Base-by-base conservation (phyloP, 202 grass and related monocot species). In the Panicum virgatum region DNA sequence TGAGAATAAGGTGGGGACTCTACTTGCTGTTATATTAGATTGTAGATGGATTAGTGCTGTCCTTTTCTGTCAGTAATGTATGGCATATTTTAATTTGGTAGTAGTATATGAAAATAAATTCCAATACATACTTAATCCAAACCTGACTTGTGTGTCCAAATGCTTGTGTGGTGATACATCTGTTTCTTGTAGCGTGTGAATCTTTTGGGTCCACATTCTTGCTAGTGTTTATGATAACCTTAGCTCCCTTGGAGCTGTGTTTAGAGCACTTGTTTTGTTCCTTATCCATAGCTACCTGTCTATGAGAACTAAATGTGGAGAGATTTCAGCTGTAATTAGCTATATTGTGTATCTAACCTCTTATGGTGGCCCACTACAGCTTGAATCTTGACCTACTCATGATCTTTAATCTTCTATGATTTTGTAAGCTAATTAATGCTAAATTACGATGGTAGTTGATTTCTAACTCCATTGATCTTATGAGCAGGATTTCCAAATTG, bases 401-500 rank as follows among this genome's bases (percentile, higher is more conserved):
- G 45, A 4, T 23, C 3, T 72, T 70, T 39, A 34, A 61, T 30
- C 9, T 16, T 79, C 6, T 23, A 10, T 62, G 2, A 5, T 58
- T 78, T 58, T 43, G 34, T 81, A 34, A 42, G 50, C 18, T 61
- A 68, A 67, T 52, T 14, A 72, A 15, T 67, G 6, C 6, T 58
- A 36, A 32, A 16, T 68, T 39, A 30, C 27, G 3, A 48, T 69
- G 16, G 18, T 69, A 50, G 20, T 27, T 57, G 61, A n/a, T 86
- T 80, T 83, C 19, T 89, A 63, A 86, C 61, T 29, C 5, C 13
- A 62, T 73, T 19, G 16, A 37, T 87, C 23, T 82, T 67, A 39
- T 27, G 47, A 29, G 30, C 85, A 98, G 92, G 86, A 87, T 75
- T 98, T 83, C 71, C 89, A 98, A 90, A 85, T 98, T 5, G 90